A percentile compares a stretch with the other conserved stretches of the same genome.
These are phyloP conservation scores for Teratosphaeria epicoccoides DNA, from an alignment of 2,329 filamentous ascomycete genomes.

Conservation along the genomic window DNA sequence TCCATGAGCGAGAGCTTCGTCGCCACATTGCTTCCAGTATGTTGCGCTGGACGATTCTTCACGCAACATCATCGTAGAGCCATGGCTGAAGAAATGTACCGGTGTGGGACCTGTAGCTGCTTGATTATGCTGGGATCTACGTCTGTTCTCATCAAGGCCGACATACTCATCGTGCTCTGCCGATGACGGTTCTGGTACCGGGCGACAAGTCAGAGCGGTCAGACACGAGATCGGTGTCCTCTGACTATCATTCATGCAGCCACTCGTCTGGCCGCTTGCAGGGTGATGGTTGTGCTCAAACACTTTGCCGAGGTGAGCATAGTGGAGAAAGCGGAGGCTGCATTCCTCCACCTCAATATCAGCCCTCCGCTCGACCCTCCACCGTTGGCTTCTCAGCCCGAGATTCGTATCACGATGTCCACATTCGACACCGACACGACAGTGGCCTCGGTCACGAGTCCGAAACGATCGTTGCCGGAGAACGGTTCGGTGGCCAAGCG, in stretches of 20 bases:
- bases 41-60: constrained; percentile 51
- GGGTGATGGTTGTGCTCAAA: background rate
- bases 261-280: no score
- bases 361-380: background rate
- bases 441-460: background rate
- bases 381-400: background rate
- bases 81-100: constrained; percentile 59
- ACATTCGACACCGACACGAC: background rate
- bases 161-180: background rate
- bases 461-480: background rate
- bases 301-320: background rate
- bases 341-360: background rate
- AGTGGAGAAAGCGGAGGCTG: background rate
- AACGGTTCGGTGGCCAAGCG: background rate
- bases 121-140: background rate
- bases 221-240: background rate
- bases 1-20: constrained; percentile 48
- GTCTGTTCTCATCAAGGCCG: background rate
- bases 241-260: background rate
- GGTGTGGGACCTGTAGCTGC: constrained; percentile 32
- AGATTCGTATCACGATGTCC: background rate
- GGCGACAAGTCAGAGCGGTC: no score
- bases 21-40: constrained; percentile 57
- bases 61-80: constrained; percentile 62
- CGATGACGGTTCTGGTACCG: background rate